These are phyloP conservation scores for Solanum raphanifolium DNA, from an alignment of 257 asterid species.

Conservation along the genomic window DNA sequence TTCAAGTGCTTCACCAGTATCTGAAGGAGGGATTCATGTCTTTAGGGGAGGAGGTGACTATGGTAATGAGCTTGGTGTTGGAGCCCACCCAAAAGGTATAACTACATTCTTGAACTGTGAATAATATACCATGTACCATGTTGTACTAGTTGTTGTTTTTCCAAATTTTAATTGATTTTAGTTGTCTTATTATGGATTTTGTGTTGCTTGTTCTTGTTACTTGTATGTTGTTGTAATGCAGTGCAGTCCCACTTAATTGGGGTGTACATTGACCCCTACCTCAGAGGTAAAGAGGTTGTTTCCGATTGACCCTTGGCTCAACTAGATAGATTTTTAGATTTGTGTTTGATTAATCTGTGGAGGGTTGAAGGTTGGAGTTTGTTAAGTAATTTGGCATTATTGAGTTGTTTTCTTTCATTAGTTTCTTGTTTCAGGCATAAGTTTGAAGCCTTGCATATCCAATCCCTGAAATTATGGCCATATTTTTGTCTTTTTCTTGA, in stretches of 20 bases:
- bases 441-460: conserved; percentile 3
- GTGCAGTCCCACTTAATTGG: background rate
- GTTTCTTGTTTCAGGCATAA: conserved; percentile 19
- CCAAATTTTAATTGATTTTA: background rate
- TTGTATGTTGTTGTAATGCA: background rate
- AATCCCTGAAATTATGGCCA: conserved; percentile 26
- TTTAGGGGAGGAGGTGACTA: conserved; percentile 73
- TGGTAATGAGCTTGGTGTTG: conserved; percentile 50
- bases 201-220: conserved; percentile 10
- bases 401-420: conserved; percentile 10
- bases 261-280: background rate
- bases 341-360: background rate
- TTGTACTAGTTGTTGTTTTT: background rate
- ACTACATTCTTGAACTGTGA: background rate
- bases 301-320: background rate
- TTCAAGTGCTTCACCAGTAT: conserved; percentile 93
- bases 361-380: conserved; percentile 14
- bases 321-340: background rate
- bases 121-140: background rate
- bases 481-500: conserved; percentile 31
- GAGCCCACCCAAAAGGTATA: conserved; percentile 86
- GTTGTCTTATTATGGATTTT: conserved; percentile 6
- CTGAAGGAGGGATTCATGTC: conserved; percentile 97
- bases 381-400: conserved; percentile 8
- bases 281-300: background rate